phyloP scores from a whole-genome alignment of 2,329 filamentous ascomycete species.

The Ophiostoma novo-ulmi region DNA sequence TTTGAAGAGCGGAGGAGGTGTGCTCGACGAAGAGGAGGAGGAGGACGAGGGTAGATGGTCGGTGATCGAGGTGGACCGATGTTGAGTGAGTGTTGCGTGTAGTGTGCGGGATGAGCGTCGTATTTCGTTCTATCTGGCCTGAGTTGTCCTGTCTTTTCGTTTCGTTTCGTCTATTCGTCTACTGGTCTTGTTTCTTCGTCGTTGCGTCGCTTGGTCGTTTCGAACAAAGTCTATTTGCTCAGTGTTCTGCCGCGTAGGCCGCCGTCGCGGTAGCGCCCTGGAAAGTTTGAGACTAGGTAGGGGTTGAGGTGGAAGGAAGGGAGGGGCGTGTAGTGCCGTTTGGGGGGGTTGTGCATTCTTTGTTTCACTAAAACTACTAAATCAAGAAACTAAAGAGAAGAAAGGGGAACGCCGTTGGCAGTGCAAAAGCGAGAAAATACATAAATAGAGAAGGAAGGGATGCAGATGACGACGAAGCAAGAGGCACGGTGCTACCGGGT shows the following conservation, averaged over 20 bases:
- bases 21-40: background rate
- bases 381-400: background rate
- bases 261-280: conserved; percentile 6
- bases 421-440: background rate
- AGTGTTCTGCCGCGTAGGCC: background rate
- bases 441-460: background rate
- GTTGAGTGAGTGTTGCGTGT: too few relatives aligned
- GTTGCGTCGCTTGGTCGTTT: background rate
- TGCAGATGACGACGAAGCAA: background rate
- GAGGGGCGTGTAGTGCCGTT: conserved; percentile 7
- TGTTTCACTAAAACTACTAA: background rate
- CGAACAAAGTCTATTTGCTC: background rate
- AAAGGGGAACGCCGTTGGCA: background rate
- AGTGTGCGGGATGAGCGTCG: too few relatives aligned
- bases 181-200: background rate
- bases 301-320: background rate
- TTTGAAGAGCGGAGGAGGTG: background rate
- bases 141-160: background rate
- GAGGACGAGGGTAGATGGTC: background rate
- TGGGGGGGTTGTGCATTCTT: background rate
- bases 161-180: background rate
- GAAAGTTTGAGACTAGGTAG: background rate
- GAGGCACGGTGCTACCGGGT: background rate
- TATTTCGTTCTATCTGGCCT: background rate
- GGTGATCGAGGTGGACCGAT: background rate